phyloP scores from a whole-genome alignment of 768 basidiomycete species.

The Mrakia hoshinonis region DNA sequence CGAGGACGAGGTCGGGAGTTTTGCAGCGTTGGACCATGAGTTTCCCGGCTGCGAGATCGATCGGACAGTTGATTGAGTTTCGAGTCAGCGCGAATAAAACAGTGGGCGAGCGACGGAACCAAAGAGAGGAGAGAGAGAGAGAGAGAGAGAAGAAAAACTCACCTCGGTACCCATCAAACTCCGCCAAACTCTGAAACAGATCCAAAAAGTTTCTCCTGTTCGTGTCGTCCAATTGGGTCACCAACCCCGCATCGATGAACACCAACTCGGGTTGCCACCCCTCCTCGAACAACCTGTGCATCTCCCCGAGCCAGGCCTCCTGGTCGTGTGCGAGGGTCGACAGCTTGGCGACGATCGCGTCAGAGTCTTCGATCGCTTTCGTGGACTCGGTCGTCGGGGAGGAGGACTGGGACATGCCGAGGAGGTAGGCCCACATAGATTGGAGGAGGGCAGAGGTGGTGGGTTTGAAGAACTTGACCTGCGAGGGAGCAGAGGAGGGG shows the following conservation, averaged over 20 bases:
- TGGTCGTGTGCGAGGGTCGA: constrained; percentile 50
- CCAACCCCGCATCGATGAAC: constrained; percentile 91
- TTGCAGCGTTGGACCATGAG: constrained; percentile 95
- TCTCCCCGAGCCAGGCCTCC: constrained; percentile 60
- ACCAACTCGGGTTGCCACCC: constrained; percentile 91
- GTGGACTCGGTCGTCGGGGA: constrained; percentile 45
- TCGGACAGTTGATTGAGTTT: neutral
- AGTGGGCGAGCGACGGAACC: neutral
- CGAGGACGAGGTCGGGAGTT: constrained; percentile 77
- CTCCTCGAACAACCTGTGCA: constrained; percentile 52
- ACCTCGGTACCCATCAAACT: constrained; percentile 78
- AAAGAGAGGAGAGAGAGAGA: neutral
- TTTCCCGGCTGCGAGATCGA: constrained; percentile 57
- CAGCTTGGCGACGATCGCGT: constrained; percentile 61
- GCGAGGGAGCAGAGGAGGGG: constrained; percentile 52
- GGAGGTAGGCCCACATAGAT: constrained; percentile 44
- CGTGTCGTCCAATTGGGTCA: constrained; percentile 70
- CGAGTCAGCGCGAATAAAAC: neutral
- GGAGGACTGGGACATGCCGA: constrained; percentile 30
- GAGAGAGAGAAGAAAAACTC: neutral
- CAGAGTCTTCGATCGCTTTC: constrained; percentile 36
- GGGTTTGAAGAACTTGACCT: constrained; percentile 81
- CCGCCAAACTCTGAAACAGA: constrained; percentile 87
- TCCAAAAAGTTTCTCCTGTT: constrained; percentile 92
- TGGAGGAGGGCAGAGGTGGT: constrained; percentile 57